Evolutionary conservation across 805 yeast genomes (phyloP), one percentile per base, ranked within the genome.

Genomic region (Ogataea populi-albae): DNA sequence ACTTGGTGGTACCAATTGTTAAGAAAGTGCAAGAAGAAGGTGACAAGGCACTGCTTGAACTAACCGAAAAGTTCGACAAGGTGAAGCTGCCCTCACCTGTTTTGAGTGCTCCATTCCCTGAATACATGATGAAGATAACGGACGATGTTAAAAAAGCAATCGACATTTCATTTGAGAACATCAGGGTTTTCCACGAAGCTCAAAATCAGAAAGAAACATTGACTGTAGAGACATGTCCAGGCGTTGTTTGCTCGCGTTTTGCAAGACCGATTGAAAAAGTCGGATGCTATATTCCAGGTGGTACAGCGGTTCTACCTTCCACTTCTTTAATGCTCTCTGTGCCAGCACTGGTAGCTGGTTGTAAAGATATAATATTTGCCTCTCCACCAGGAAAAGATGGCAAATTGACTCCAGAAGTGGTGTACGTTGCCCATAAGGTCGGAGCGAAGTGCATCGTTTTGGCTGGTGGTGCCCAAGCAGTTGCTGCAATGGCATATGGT

Each of bases 391-490:
- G 96, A 47, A 72, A 79, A 36, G 94, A 93, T 46, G 99, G 99
- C 29, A 84, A 77, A 37, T 73, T 93, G 46, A 86, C 96, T 5
- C 98, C 98, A 4, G 99, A 93, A 61, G 96, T 93, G 36, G 96
- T 88, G 12, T 93, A 93, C 52, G 97, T 93, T 37, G 98, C 99
- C 15, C 86, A 87, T 64, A 88, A 88, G 63, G 81, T 93, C 46
- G 97, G 97, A 39, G 98, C 97, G 26, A 72, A 78, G 41, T 75
- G 81, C 50, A 88, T 93, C 54, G 87, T 93, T 7, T 70, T 93
- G 51, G 98, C 98, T 1, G 99, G 99, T 53, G 99, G 99, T 55
- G 98, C 98, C 3, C 99, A 93, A 69, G 99, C 98, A 5, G 86
- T 93, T 34, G 95, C 97, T 30, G 95, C 99, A 4, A 78, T 93